Conservation (phyloP, 2,329 filamentous ascomycete genomes). For the Xylariaceae sp. region DNA sequence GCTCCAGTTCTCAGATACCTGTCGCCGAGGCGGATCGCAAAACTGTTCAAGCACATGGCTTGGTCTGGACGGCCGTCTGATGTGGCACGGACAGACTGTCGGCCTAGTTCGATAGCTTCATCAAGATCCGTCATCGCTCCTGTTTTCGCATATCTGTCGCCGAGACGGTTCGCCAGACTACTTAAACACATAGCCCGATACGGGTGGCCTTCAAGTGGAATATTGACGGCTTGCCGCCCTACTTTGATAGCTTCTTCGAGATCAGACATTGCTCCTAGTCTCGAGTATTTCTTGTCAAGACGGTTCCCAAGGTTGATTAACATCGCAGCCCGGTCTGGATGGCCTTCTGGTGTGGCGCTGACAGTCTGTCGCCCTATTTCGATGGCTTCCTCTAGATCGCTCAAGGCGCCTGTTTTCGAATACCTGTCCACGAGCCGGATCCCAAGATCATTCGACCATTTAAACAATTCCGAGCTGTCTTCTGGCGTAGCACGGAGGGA, state of each 20-base stretch:
- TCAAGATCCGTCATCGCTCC: not conserved
- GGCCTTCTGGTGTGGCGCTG: not conserved
- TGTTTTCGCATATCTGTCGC: not conserved
- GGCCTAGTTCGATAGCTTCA: not conserved
- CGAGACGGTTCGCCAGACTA: not conserved
- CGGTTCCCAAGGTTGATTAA: not conserved
- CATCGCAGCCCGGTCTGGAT: not conserved
- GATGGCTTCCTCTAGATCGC: conserved; percentile 4
- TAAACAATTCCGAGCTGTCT: not conserved
- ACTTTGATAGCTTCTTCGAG: conserved; percentile 1
- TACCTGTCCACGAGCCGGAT: not conserved
- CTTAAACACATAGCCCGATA: not conserved
- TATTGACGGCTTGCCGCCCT: not conserved
- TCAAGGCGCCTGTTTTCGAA: not conserved
- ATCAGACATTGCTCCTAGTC: not conserved
- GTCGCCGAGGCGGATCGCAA: not conserved
- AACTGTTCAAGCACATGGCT: not conserved
- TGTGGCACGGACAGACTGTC: not conserved
- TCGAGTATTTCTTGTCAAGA: not conserved
- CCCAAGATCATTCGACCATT: conserved; percentile 2
- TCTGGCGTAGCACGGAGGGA: not conserved
- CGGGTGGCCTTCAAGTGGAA: not conserved
- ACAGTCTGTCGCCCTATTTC: not conserved
- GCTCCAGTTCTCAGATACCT: not conserved
- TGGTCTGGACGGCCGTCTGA: not conserved